Evolutionary conservation across 2,329 filamentous ascomycete genomes (phyloP), one percentile per base, ranked within the genome.

Genomic region (Zymoseptoria pseudotritici): DNA sequence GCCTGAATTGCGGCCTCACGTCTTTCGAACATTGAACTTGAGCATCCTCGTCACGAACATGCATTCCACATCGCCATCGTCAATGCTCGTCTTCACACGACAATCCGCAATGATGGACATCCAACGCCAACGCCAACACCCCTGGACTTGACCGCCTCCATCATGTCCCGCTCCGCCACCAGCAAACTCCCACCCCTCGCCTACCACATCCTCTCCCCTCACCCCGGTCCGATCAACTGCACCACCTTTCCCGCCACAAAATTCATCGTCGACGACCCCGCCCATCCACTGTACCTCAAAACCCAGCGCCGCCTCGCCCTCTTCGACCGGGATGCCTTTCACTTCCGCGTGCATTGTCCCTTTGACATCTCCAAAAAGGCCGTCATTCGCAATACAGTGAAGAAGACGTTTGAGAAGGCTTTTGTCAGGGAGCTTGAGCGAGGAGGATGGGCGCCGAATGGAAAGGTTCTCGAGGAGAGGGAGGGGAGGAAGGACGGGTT

Each of bases 361-460:
- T 62, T 71, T 56, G 61, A 67, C 61, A 57, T 70, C 67, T 57
- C 63, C 2, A 69, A 70, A 21, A 80, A 78, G 58, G 72, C 73
- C 7, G 76, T 78, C 21, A 74, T 84, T n/a, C 74, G 83, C 20
- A 77, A 75, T 11, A 77, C 75, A 71, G 72, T 71, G 22, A 70
- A 71, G 22, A 74, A 78, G 60, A 77, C 79, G 66, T 64, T 78
- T 26, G 73, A 76, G 51, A 64, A 71, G 29, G 80, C 79, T 2
- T 77, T 84, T 54, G 65, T 67, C 52, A 70, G 76, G 54, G 77
- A 78, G 11, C 66, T 85, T 67, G 74, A 70, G 59, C 72, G 71
- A 21, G 71, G 72, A 56, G 82, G 82, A 2, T 82, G 75, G 66
- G 74, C 77, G 63, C 58, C 61, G 11, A 58, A 74, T 29, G 75